These are phyloP conservation scores for Nicotiana attenuata DNA, from an alignment of 257 asterid species.

Conservation along the genomic window DNA sequence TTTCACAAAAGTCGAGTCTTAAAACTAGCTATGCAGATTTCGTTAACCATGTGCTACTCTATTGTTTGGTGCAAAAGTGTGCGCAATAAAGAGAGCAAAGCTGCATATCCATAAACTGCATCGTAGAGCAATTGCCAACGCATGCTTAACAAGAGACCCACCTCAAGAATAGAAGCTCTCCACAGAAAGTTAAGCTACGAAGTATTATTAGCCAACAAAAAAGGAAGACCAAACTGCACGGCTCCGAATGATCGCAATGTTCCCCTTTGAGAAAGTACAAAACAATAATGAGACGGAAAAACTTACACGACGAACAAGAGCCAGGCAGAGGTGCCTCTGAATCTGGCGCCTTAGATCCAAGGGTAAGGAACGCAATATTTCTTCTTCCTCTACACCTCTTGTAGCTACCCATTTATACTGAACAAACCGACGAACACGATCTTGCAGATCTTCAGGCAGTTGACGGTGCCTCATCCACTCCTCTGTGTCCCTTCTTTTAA, in stretches of 20 bases:
- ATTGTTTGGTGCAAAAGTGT: conserved; percentile 3
- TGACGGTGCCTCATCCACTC: conserved; percentile 97
- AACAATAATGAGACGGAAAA: background rate
- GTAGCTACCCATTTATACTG: conserved; percentile 85
- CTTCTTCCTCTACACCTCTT: conserved; percentile 82
- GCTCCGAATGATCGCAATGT: background rate
- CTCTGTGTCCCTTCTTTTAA: conserved; percentile 74
- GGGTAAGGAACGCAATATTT: conserved; percentile 60
- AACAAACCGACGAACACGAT: conserved; percentile 71
- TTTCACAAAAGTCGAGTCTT: background rate
- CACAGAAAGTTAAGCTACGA: conserved; percentile 1
- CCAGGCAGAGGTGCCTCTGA: conserved; percentile 80
- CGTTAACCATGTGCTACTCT: background rate
- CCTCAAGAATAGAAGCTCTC: background rate
- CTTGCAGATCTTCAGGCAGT: conserved; percentile 68
- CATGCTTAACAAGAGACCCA: too few species aligned
- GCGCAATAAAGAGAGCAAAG: background rate
- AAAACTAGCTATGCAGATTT: background rate
- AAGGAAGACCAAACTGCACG: background rate
- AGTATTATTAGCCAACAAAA: background rate
- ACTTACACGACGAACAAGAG: conserved; percentile 87
- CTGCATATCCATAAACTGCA: background rate
- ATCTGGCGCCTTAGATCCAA: conserved; percentile 69
- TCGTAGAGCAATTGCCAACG: background rate
- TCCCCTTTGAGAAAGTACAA: background rate